Percentiles rank a stretch among this genome's conserved stretches.
Evolutionary conservation across 2,329 filamentous ascomycete genomes (phyloP).

Genomic region (Trichoderma breve): DNA sequence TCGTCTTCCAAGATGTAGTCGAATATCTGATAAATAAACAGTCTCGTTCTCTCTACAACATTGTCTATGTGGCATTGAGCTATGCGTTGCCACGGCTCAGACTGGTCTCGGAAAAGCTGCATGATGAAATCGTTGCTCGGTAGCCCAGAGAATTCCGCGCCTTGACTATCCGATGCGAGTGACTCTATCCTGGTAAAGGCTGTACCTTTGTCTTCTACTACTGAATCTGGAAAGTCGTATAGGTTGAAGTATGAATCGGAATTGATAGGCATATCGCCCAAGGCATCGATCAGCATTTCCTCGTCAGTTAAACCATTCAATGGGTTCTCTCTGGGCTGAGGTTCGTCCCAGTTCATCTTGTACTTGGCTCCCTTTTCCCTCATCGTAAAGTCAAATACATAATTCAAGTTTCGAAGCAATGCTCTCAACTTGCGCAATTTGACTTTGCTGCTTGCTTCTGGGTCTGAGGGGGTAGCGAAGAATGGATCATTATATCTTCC

Average conservation of each 20-base stretch:
- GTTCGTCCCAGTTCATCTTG: slow-evolving; percentile 19
- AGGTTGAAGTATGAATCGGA: background rate
- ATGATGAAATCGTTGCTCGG: slow-evolving; percentile 38
- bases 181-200: slow-evolving; percentile 29
- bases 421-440: slow-evolving; percentile 31
- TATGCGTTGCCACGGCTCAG: slow-evolving; percentile 40
- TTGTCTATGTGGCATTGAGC: slow-evolving; percentile 36
- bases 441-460: background rate
- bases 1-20: slow-evolving; percentile 31
- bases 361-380: slow-evolving; percentile 26
- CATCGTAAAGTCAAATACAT: slow-evolving; percentile 32
- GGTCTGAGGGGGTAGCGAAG: slow-evolving; percentile 31
- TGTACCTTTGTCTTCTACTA: background rate
- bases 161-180: slow-evolving; percentile 38
- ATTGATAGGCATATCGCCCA: background rate
- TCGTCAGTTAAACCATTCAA: slow-evolving; percentile 23
- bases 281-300: background rate
- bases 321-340: background rate
- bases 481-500: slow-evolving; percentile 37
- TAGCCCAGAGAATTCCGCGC: slow-evolving; percentile 40
- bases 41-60: slow-evolving; percentile 31
- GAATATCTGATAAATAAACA: slow-evolving; percentile 40
- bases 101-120: slow-evolving; percentile 41
- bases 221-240: slow-evolving; percentile 25
- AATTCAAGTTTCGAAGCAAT: slow-evolving; percentile 31